Evolutionary conservation across 257 asterid genomes (phyloP).

Genomic region (Hygrophila difformis): DNA sequence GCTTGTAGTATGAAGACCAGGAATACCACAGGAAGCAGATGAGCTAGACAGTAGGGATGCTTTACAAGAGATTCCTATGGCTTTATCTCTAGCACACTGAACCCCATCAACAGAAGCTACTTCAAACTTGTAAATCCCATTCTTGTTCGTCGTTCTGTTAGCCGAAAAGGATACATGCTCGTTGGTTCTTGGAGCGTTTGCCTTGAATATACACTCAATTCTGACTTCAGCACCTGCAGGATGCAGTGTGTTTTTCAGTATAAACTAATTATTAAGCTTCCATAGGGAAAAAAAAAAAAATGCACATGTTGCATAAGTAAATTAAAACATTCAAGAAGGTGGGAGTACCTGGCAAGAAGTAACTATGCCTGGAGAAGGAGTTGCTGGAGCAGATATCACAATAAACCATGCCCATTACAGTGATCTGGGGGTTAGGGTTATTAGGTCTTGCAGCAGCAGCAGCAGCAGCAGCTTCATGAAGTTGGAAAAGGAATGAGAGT

Average conservation of each 20-base stretch:
- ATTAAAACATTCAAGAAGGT: background rate
- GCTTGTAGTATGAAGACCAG: slow-evolving; percentile 48
- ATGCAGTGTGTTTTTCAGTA: no score
- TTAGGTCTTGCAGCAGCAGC: background rate
- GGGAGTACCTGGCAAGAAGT: slow-evolving; percentile 73
- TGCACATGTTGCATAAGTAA: background rate
- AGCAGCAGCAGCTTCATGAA: background rate
- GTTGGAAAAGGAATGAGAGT: no score
- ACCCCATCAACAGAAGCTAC: slow-evolving; percentile 82
- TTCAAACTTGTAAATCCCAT: slow-evolving; percentile 71
- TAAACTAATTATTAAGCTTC: no score
- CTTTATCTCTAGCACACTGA: slow-evolving; percentile 77
- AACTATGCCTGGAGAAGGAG: slow-evolving; percentile 89
- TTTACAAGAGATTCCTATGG: slow-evolving; percentile 51
- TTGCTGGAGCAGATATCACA: slow-evolving; percentile 89
- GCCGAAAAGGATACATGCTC: slow-evolving; percentile 68
- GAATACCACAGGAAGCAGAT: slow-evolving; percentile 37
- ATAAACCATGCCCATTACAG: slow-evolving; percentile 96
- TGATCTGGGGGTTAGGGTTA: slow-evolving; percentile 17
- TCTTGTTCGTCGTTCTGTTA: slow-evolving; percentile 72
- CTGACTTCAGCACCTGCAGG: slow-evolving; percentile 85
- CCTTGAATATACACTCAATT: slow-evolving; percentile 85
- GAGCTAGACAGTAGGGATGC: slow-evolving; percentile 40
- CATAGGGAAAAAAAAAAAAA: background rate
- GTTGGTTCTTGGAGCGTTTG: slow-evolving; percentile 55